phyloP scores from a whole-genome alignment of 345 rosid species.

The Eucalyptus guilfoylei region DNA sequence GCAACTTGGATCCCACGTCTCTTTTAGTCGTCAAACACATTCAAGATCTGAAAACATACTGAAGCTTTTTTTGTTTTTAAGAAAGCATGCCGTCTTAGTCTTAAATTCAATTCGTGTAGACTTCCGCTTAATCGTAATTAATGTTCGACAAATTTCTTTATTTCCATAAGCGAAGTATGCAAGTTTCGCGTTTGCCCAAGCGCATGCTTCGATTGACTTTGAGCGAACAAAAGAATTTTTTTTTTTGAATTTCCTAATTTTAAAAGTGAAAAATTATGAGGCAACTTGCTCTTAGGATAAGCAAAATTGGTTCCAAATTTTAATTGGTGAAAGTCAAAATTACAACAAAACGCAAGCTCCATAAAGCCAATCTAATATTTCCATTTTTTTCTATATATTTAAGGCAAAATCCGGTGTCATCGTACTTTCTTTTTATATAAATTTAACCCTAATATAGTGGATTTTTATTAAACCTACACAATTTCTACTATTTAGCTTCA shows the following conservation, averaged over 20 bases:
- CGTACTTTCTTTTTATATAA: background rate
- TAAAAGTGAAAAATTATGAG: background rate
- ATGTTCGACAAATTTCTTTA: background rate
- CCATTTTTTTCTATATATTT: background rate
- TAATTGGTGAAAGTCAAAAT: background rate
- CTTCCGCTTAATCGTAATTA: background rate
- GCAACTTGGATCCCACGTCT: background rate
- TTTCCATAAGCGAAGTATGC: background rate
- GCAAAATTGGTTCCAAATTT: background rate
- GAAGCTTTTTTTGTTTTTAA: background rate
- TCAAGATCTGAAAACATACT: background rate
- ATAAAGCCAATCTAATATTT: background rate
- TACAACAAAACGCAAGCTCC: background rate
- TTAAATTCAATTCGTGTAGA: background rate
- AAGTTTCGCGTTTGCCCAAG: background rate
- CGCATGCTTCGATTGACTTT: background rate
- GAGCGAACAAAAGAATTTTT: background rate
- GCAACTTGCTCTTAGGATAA: background rate
- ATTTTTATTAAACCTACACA: background rate
- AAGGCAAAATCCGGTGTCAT: background rate
- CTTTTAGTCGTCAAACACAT: background rate
- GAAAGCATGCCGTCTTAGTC: background rate
- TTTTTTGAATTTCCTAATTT: background rate
- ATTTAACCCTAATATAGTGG: background rate
- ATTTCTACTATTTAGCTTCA: background rate